Evolutionary conservation across 2,329 filamentous ascomycete species (phyloP).

Genomic region (Pleomassaria siparia): DNA sequence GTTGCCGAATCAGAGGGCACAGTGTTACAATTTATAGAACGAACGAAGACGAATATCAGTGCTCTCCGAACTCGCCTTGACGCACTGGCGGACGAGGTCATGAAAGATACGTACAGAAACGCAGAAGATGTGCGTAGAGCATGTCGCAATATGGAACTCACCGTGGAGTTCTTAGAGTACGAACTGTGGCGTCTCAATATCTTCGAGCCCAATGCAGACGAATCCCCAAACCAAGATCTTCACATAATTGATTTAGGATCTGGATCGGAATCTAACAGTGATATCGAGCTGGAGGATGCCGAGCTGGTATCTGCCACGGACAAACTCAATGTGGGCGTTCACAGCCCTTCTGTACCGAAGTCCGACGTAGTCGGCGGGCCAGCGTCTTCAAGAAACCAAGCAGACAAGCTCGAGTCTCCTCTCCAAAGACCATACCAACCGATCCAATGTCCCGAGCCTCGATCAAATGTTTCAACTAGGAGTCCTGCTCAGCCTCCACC

Average conservation of each 20-base stretch:
- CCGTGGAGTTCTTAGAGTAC: constrained; percentile 62
- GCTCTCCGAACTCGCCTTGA: constrained; percentile 22
- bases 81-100: constrained; percentile 37
- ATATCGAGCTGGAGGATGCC: neutral
- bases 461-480: neutral
- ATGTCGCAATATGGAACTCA: constrained; percentile 64
- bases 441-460: neutral
- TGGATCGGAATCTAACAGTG: neutral
- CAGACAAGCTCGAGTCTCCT: neutral
- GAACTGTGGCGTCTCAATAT: constrained; percentile 46
- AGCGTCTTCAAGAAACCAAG: neutral
- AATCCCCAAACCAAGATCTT: neutral
- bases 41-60: constrained; percentile 13
- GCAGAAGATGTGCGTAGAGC: constrained; percentile 56
- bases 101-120: neutral
- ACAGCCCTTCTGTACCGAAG: neutral
- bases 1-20: constrained; percentile 18
- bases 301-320: neutral
- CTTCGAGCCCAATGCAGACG: constrained; percentile 12
- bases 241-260: constrained; percentile 5
- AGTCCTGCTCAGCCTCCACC: neutral
- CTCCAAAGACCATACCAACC: neutral
- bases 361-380: neutral
- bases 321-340: neutral
- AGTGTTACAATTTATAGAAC: constrained; percentile 14